Base-by-base conservation (phyloP, 2,329 filamentous ascomycete genomes). In the Cercospora sesami region DNA sequence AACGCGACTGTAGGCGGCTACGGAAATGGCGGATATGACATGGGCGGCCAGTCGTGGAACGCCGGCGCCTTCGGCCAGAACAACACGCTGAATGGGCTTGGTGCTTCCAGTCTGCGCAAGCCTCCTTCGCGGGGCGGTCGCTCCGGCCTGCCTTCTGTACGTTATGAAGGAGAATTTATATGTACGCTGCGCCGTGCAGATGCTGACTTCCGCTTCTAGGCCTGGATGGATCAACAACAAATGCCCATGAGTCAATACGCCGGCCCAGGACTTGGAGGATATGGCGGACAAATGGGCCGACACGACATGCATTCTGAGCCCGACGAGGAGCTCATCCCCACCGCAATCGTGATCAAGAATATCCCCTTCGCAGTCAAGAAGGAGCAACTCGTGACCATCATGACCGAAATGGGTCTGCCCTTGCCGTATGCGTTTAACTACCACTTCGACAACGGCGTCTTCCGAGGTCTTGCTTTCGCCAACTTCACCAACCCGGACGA, bases 361-460 rank as follows among this genome's bases (percentile, higher is more conserved):
- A 99, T 99, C 42, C 95, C 96, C 0, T 99, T 99, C 79, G 95
- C 96, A 30, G 93, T 98, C 66, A 94, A 97, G 80, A 98, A 98
- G 82, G 95, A 99, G 81, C 93, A 94, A 75, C 86, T 99, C 45
- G 92, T 96, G 36, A 89, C 90, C 70, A 86, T 97, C 73, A 99
- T 99, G 95, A 92, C 94, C 8, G 92, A 97, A 21, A 88, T 98
- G 86, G 91, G 93, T 73, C 86, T 99, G 45, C 95, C 95, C 1
- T 88, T 98, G 73, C 95, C 95, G 0, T 99, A 99, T 78, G 95
- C 95, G 12, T 99, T 99, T 85, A 99, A 99, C 84, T 98, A 99
- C 77, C 95, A 99, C 80, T 99, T 99, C 78, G 95, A 99, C 79
- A 96, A 96, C 75, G 95, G 95, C 30, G 94, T 99, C 30, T 99